A percentile compares a stretch with the other conserved stretches of the same genome.
Evolutionary conservation across 192 early-diverging fungal genomes (phyloP).

Genomic region (Backusella tarrabulga): DNA sequence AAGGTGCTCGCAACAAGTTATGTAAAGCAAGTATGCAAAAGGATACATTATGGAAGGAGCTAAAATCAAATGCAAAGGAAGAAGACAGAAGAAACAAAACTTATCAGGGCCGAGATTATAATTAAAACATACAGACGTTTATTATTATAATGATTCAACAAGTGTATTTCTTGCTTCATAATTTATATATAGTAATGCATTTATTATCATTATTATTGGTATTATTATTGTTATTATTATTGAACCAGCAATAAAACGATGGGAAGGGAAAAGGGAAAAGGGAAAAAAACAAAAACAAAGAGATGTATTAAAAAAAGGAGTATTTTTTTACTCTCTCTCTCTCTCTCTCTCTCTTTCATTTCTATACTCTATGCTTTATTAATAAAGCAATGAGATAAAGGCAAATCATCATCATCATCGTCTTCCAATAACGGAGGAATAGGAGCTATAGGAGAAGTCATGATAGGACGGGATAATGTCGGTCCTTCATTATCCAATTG

Average conservation of each 20-base stretch:
- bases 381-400: constrained; percentile 13
- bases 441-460: neutral
- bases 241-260: neutral
- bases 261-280: neutral
- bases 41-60: constrained; percentile 45
- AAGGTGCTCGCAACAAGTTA: constrained; percentile 49
- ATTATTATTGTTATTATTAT: constrained; percentile 8
- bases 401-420: constrained; percentile 16
- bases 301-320: neutral
- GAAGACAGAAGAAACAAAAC: constrained; percentile 25
- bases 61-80: constrained; percentile 39
- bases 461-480: constrained; percentile 1
- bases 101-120: neutral
- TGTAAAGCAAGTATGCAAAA: constrained; percentile 51
- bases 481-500: neutral
- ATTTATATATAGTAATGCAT: neutral
- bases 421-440: constrained; percentile 7
- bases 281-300: too few species aligned
- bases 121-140: neutral
- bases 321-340: neutral
- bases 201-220: neutral
- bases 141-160: neutral
- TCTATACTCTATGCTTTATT: neutral
- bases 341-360: neutral
- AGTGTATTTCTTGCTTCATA: neutral